Conservation (phyloP, 164 flowering plant species). For the Vitis rupestris region DNA sequence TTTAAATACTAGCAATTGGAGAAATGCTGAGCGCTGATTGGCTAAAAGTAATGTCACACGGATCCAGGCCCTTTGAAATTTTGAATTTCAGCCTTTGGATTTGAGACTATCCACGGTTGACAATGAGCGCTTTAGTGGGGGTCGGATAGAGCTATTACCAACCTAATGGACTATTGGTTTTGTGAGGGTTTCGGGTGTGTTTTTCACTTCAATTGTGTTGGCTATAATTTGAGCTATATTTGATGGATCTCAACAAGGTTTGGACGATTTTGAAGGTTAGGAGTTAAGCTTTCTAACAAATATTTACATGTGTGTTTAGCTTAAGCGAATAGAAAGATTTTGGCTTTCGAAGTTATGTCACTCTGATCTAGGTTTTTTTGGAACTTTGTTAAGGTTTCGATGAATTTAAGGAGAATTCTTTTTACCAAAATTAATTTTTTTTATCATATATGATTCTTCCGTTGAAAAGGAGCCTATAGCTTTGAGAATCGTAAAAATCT, state of each 20-base stretch:
- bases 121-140: neutral
- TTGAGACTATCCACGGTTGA: slow-evolving; percentile 28
- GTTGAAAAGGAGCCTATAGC: slow-evolving; percentile 13
- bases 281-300: slow-evolving; percentile 37
- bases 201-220: slow-evolving; percentile 30
- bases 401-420: slow-evolving; percentile 3
- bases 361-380: slow-evolving; percentile 18
- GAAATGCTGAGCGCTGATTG: slow-evolving; percentile 35
- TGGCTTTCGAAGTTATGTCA: slow-evolving; percentile 13
- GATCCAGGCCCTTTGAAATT: slow-evolving; percentile 23
- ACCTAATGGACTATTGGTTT: too few relatives aligned
- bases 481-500: slow-evolving; percentile 20
- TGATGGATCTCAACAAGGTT: slow-evolving; percentile 30
- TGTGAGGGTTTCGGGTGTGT: slow-evolving; percentile 32
- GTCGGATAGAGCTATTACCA: slow-evolving; percentile 1
- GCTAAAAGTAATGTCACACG: slow-evolving; percentile 25
- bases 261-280: slow-evolving; percentile 23
- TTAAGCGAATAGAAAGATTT: slow-evolving; percentile 9
- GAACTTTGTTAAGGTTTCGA: slow-evolving; percentile 10
- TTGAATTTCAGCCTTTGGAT: slow-evolving; percentile 40
- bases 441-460: neutral
- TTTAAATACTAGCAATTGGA: slow-evolving; percentile 22
- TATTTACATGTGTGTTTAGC: neutral
- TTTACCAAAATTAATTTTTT: neutral
- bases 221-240: slow-evolving; percentile 24